These are phyloP conservation scores for Sanguinoderma infundibulare DNA, from an alignment of 1,284 basidiomycete genomes.

Conservation along the genomic window DNA sequence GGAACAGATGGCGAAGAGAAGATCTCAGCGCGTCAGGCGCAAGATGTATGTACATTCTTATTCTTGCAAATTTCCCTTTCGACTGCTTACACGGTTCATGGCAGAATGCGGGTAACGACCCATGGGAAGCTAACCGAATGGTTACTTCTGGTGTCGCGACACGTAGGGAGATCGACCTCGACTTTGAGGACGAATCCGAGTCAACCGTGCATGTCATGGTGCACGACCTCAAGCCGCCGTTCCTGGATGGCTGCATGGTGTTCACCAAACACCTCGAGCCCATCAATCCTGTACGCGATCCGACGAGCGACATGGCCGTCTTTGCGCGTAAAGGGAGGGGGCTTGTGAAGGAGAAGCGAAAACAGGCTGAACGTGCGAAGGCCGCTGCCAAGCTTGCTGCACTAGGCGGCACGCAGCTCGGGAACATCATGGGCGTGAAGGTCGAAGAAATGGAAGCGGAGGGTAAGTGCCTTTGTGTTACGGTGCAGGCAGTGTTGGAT, in stretches of 20 bases:
- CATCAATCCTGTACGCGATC: constrained; percentile 94
- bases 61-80: constrained; percentile 2
- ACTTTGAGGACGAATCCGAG: constrained; percentile 94
- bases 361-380: constrained; percentile 94
- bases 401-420: constrained; percentile 90
- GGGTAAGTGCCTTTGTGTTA: constrained; percentile 54
- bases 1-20: constrained; percentile 80
- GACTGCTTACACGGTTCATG: constrained; percentile 12
- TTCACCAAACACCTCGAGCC: constrained; percentile 98
- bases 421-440: constrained; percentile 97
- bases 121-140: constrained; percentile 99
- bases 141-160: constrained; percentile 93
- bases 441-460: constrained; percentile 91
- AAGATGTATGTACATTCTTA: constrained; percentile 70
- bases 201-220: constrained; percentile 96
- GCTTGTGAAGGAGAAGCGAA: constrained; percentile 93
- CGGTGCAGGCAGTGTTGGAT: constrained; percentile 43
- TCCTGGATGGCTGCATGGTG: constrained; percentile 94
- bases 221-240: constrained; percentile 97
- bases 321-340: constrained; percentile 96
- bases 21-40: constrained; percentile 90
- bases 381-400: constrained; percentile 95
- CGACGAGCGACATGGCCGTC: constrained; percentile 92
- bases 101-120: constrained; percentile 94
- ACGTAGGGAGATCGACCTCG: constrained; percentile 83